Conservation (phyloP, 2,329 filamentous ascomycete species). For the Botryotinia calthae region DNA sequence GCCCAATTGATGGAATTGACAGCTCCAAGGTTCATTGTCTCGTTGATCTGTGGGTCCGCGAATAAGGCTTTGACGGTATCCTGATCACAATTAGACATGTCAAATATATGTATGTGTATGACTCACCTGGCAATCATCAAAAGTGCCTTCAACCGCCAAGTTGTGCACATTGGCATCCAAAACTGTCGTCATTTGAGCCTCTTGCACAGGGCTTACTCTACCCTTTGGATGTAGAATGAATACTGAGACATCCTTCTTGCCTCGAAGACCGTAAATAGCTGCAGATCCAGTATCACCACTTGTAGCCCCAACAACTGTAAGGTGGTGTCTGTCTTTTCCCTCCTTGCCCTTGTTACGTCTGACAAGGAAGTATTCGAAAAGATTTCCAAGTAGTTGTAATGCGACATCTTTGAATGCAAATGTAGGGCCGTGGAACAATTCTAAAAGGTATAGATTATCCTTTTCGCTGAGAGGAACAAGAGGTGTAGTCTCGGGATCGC, state of each 20-base stretch:
- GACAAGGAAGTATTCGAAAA: constrained; percentile 85
- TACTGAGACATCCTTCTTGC: constrained; percentile 95
- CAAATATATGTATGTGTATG: constrained; percentile 1
- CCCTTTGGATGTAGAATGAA: constrained; percentile 94
- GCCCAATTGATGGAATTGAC: constrained; percentile 98
- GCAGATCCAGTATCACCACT: constrained; percentile 90
- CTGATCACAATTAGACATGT: constrained; percentile 40
- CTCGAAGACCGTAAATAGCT: constrained; percentile 89
- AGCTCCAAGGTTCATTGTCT: constrained; percentile 77
- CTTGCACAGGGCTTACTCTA: constrained; percentile 86
- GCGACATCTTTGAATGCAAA: constrained; percentile 96
- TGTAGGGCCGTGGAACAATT: constrained; percentile 94
- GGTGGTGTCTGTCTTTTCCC: constrained; percentile 63
- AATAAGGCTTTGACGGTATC: constrained; percentile 95
- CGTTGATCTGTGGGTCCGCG: constrained; percentile 79
- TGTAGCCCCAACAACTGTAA: constrained; percentile 84
- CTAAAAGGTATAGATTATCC: constrained; percentile 77
- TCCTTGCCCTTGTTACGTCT: constrained; percentile 69
- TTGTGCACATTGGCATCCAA: constrained; percentile 91
- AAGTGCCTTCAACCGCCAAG: constrained; percentile 82
- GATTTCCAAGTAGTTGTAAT: constrained; percentile 90
- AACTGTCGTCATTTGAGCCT: constrained; percentile 96
- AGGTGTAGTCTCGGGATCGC: constrained; percentile 73
- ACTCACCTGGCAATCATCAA: constrained; percentile 86
- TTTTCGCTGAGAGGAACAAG: constrained; percentile 69